Base-by-base conservation (phyloP, 2,329 filamentous ascomycete genomes). In the Pseudofabraea citricarpa region DNA sequence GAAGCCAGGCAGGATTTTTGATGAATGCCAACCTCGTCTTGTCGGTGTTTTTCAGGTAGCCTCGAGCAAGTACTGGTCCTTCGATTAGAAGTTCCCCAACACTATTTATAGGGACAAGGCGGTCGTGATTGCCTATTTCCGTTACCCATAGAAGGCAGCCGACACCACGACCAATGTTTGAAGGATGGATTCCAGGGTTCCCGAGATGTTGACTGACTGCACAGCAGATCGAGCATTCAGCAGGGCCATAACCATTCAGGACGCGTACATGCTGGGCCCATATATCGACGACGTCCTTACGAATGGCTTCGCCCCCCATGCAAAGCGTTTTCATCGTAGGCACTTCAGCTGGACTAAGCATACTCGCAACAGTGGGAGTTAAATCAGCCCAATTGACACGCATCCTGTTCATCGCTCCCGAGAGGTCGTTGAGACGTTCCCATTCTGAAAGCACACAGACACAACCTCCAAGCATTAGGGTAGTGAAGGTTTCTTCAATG, bases 161-260 rank as follows among this genome's bases (percentile, higher is more conserved):
- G 5, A 37, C 23, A 15, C 16, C 3, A 6, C 13, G n/a, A 6
- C 44, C 47, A 23, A 50, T 44, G 36, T 41, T 45, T 9, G 29
- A 10, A 13, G 43, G 79, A 77, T 15, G 65, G 24, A 8, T 27
- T 27, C 8, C n/a, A 8, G 8, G 8, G 8, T 27, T n/a, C 8
- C 8, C n/a, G 24, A 27, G 8, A 27, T 27, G 24, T 8, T 65
- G 5, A 82, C 80, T 2, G 83, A 62, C 57, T 84, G 80, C 8
- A n/a, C n/a, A n/a, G 80, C 80, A 7, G 79, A 40, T 35, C 9
- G 43, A 79, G 5, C 86, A 87, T 65, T 95, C 90, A 0, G 89
- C 94, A 2, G 90, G 90, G 1, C 90, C 90, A 58, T 95, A 95
- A 1, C 56, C 59, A 54, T 69, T 69, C 40, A 66, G 44, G 27